phyloP scores from a whole-genome alignment of 352 stramenopile species.

The Phytophthora vignae region DNA sequence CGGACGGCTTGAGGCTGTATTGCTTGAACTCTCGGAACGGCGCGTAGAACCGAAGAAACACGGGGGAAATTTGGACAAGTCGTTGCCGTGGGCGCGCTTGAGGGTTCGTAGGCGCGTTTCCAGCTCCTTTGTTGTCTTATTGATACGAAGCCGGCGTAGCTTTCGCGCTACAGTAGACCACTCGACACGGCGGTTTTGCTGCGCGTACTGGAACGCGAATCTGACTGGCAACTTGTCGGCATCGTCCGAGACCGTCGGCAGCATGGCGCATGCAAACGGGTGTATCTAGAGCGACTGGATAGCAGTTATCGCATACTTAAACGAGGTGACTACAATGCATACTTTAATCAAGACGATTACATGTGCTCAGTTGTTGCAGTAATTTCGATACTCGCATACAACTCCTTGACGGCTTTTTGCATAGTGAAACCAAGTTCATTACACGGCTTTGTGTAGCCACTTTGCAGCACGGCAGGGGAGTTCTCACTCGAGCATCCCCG shows the following conservation, averaged over 20 bases:
- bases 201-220: conserved; percentile 4
- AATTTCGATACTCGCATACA: not conserved
- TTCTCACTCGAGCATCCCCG: too few relatives aligned
- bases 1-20: too few relatives aligned
- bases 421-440: too few relatives aligned
- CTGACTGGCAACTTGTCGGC: conserved; percentile 11
- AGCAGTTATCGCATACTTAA: conserved; percentile 1
- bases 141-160: not conserved
- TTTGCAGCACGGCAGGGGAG: too few relatives aligned
- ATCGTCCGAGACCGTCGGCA: conserved; percentile 15
- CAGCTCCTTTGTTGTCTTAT: conserved; percentile 11
- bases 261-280: not conserved
- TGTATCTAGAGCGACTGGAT: not conserved
- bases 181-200: conserved; percentile 6
- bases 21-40: too few relatives aligned
- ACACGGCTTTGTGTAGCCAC: too few relatives aligned
- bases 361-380: not conserved
- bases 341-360: conserved; percentile 10
- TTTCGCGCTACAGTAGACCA: conserved; percentile 10
- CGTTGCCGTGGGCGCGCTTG: conserved; percentile 4
- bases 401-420: not conserved
- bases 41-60: not conserved
- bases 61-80: conserved; percentile 10
- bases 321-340: too few relatives aligned
- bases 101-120: conserved; percentile 16